Evolutionary conservation across 2,329 filamentous ascomycete species (phyloP).

Genomic region (Pseudophaeomoniella oleicola): DNA sequence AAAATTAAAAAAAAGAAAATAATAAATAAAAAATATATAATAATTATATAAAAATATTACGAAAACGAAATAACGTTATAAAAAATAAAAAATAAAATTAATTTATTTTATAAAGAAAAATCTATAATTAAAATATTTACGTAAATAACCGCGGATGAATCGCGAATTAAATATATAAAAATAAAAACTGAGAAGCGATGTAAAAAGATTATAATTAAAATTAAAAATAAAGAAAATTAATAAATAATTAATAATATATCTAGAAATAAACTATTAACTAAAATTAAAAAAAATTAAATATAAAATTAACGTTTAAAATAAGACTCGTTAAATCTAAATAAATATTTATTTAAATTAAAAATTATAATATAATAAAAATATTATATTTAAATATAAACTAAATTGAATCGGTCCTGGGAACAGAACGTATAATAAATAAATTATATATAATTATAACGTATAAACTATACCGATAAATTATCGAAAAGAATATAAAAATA

Average conservation of each 20-base stretch:
- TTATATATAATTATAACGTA: background rate
- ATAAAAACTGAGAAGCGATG: too few relatives aligned
- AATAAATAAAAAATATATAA: too few relatives aligned
- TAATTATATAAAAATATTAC: too few relatives aligned
- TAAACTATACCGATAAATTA: background rate
- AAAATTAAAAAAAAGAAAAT: too few relatives aligned
- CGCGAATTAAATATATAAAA: too few relatives aligned
- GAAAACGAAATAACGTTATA: too few relatives aligned
- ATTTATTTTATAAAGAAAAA: background rate
- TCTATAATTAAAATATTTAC: background rate
- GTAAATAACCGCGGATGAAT: too few relatives aligned
- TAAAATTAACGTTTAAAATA: background rate
- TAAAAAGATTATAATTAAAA: background rate
- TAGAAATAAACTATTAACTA: background rate
- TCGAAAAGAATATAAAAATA: background rate
- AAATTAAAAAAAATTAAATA: background rate
- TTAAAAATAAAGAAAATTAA: background rate
- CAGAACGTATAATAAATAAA: too few relatives aligned
- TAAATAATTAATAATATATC: background rate
- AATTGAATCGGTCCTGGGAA: too few relatives aligned
- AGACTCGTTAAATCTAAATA: background rate
- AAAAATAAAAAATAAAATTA: background rate
- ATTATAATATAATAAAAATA: background rate
- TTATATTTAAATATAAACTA: background rate
- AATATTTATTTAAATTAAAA: background rate